phyloP scores from a whole-genome alignment of 2,329 filamentous ascomycete genomes.

The Cytospora schulzeri region DNA sequence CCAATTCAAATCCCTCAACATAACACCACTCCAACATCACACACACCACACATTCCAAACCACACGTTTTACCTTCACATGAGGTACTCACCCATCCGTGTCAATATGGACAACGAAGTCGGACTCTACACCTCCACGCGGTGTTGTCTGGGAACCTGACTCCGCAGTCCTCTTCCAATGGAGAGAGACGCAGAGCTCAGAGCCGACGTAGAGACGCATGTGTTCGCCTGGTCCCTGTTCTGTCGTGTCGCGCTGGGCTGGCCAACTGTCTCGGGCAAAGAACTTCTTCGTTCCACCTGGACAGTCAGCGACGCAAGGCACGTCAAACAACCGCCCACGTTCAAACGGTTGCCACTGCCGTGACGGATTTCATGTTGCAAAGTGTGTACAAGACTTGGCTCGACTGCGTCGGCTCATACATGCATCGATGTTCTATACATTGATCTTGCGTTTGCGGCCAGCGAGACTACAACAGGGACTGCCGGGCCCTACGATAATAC shows the following conservation, averaged over 20 bases:
- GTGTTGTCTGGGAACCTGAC: conserved; percentile 27
- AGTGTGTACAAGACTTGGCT: conserved; percentile 11
- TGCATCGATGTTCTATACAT: not conserved
- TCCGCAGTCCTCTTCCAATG: not conserved
- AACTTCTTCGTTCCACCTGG: not conserved
- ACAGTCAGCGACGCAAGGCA: conserved; percentile 11
- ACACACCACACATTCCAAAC: not conserved
- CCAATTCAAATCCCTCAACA: not conserved
- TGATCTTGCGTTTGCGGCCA: not conserved
- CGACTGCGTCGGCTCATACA: conserved; percentile 4
- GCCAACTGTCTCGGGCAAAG: conserved; percentile 4
- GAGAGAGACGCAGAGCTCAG: conserved; percentile 12
- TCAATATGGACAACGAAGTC: conserved; percentile 16
- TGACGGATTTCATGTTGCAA: not conserved
- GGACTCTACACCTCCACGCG: conserved; percentile 26
- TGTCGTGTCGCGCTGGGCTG: conserved; percentile 6
- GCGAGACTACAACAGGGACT: not conserved
- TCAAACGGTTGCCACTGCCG: conserved; percentile 7
- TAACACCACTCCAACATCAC: not conserved
- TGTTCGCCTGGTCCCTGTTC: not conserved
- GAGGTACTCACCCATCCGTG: not conserved
- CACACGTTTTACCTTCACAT: not conserved
- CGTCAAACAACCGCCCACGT: not conserved
- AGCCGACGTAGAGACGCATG: conserved; percentile 22
- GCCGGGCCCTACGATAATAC: not conserved